These are phyloP conservation scores for Annulohypoxylon bovei DNA, from an alignment of 495 filamentous ascomycete genomes.

Conservation along the genomic window DNA sequence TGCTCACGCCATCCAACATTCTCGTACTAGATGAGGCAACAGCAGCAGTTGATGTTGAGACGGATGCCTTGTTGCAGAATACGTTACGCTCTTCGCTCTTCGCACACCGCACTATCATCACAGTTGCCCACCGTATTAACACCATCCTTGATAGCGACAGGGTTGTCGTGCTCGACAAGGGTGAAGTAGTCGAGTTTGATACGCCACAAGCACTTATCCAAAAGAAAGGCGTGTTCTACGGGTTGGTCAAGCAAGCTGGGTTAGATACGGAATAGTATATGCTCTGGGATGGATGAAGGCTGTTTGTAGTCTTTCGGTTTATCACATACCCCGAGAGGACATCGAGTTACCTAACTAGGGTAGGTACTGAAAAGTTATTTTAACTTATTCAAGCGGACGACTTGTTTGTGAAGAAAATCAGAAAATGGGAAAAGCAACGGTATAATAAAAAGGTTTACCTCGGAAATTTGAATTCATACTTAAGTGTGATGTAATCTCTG, in stretches of 20 bases:
- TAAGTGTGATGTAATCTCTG: neutral
- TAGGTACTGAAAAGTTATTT: slow-evolving; percentile 3
- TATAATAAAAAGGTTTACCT: slow-evolving; percentile 9
- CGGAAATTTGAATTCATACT: neutral
- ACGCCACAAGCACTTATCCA: slow-evolving; percentile 55
- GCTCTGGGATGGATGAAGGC: neutral
- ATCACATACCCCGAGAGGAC: slow-evolving; percentile 18
- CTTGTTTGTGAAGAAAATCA: neutral
- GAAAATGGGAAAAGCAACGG: slow-evolving; percentile 10
- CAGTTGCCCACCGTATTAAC: slow-evolving; percentile 97
- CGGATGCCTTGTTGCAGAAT: slow-evolving; percentile 82
- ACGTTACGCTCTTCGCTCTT: slow-evolving; percentile 74
- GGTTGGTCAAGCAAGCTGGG: slow-evolving; percentile 60
- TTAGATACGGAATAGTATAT: slow-evolving; percentile 48
- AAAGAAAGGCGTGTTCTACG: slow-evolving; percentile 56
- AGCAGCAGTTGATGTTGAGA: slow-evolving; percentile 94
- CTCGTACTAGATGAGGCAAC: slow-evolving; percentile 98
- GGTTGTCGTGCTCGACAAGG: slow-evolving; percentile 78
- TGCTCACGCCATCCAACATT: slow-evolving; percentile 96
- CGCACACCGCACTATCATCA: slow-evolving; percentile 93
- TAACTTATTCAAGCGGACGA: neutral
- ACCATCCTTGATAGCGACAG: slow-evolving; percentile 94
- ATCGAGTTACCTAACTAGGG: neutral
- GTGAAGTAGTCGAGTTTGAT: slow-evolving; percentile 61
- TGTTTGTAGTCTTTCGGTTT: slow-evolving; percentile 16